Base-by-base conservation (phyloP, 768 basidiomycete species). In the Crucibulum laeve region DNA sequence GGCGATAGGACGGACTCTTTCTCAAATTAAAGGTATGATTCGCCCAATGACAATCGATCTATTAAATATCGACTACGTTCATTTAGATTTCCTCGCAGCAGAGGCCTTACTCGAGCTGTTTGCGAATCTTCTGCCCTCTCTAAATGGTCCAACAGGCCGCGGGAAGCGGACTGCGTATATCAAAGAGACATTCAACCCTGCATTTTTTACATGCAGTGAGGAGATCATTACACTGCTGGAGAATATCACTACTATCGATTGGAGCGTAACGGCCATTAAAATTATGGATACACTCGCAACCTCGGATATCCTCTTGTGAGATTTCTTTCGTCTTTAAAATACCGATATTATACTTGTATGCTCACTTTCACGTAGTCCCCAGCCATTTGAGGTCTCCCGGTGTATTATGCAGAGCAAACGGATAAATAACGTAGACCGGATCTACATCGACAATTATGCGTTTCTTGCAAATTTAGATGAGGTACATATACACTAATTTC, bases 91-190 rank as follows among this genome's bases (percentile, higher is more conserved):
- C 51, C 60, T 84, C 14, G 69, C 73, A 11, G 58, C 82, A 33
- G 83, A 85, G 54, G 68, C 73, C 13, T 65, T 82, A 3, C 55
- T 84, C 33, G 72, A 76, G 41, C 51, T 85, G 1, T 73, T 83
- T 53, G 80, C 73, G 25, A 73, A 73, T 30, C 60, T 82, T 11
- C 57, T 84, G 19, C 79, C 81, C 14, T 61, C 75, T 10, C 56
- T 63, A 4, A 61, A 68, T 38, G 57, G 54, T n/a, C 61, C 58
- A 7, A 46, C 43, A 10, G 58, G 59, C 22, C 55, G 47, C 15
- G 62, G 67, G 32, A 68, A 65, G 49, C 68, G 79, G 39, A 49
- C 59, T 8, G 53, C 64, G 25, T 84, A 79, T 48, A 70, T 82
- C 40, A 65, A 69, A 28, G 66, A 76, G 37, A 77, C 81, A 11